Conservation (phyloP, 2,329 filamentous ascomycete genomes). For the Cercospora nicotianae region DNA sequence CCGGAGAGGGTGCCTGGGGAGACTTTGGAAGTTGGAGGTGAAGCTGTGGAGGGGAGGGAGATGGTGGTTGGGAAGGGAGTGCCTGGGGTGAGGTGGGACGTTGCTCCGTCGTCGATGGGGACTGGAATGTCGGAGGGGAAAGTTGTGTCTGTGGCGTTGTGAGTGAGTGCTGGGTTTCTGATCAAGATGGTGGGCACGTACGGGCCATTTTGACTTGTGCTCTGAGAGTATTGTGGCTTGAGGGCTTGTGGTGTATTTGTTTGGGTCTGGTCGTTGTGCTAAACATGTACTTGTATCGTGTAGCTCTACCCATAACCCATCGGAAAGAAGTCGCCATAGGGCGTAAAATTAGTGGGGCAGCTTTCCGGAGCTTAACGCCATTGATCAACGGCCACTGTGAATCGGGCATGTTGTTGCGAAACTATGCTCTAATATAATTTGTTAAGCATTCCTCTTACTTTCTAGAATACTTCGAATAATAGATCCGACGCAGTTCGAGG, state of each 20-base stretch:
- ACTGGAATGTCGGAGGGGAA: slow-evolving; percentile 41
- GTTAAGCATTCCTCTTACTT: too few relatives aligned
- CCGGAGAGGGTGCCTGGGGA: slow-evolving; percentile 36
- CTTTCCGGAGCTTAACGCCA: neutral
- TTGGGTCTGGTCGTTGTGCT: neutral
- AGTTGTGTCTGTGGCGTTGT: slow-evolving; percentile 16
- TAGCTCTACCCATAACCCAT: neutral
- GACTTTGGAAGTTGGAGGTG: slow-evolving; percentile 37
- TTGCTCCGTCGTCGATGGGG: slow-evolving; percentile 45
- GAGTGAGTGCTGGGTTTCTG: neutral
- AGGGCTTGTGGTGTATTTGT: neutral
- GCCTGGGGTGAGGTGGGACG: slow-evolving; percentile 39
- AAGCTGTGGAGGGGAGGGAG: slow-evolving; percentile 38
- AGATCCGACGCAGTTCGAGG: too few relatives aligned
- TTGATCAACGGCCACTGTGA: neutral
- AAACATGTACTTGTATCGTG: neutral
- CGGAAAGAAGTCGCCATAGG: neutral
- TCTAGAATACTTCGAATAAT: too few relatives aligned
- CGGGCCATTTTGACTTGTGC: neutral
- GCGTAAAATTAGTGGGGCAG: neutral
- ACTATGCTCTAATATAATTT: neutral
- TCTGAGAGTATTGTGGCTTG: neutral
- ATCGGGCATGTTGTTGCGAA: neutral
- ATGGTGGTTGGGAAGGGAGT: slow-evolving; percentile 38
- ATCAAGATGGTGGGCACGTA: neutral